These are phyloP conservation scores for Pythium monospermum DNA, from an alignment of 352 stramenopile species.

Conservation along the genomic window DNA sequence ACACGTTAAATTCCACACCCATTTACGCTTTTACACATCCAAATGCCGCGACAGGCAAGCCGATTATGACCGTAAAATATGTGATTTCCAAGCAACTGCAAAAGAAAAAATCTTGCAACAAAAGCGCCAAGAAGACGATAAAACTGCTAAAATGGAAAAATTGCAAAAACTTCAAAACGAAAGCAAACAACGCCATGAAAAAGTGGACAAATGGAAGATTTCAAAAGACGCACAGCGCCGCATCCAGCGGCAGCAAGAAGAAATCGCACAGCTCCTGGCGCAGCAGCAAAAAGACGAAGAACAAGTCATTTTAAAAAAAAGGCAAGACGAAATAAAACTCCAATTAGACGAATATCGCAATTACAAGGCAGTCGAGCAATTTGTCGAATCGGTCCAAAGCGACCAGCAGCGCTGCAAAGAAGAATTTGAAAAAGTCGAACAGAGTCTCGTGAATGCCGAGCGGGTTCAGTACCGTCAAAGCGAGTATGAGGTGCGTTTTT, in stretches of 20 bases:
- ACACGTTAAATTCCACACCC: slow-evolving; percentile 60
- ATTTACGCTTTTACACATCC: slow-evolving; percentile 45
- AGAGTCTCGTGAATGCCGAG: slow-evolving; percentile 51
- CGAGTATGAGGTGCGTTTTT: slow-evolving; percentile 41
- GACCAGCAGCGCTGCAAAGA: slow-evolving; percentile 30
- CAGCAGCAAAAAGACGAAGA: slow-evolving; percentile 37
- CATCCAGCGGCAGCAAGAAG: slow-evolving; percentile 48
- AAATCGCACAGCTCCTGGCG: slow-evolving; percentile 40
- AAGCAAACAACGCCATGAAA: slow-evolving; percentile 33
- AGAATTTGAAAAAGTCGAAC: slow-evolving; percentile 29
- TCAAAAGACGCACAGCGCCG: slow-evolving; percentile 51
- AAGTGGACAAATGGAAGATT: slow-evolving; percentile 45
- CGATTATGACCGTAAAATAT: slow-evolving; percentile 38
- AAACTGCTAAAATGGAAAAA: slow-evolving; percentile 25
- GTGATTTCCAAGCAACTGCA: slow-evolving; percentile 24
- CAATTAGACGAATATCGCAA: slow-evolving; percentile 51
- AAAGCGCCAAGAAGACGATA: slow-evolving; percentile 26
- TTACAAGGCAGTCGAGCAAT: slow-evolving; percentile 30
- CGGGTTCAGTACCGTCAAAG: slow-evolving; percentile 54
- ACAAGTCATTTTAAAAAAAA: slow-evolving; percentile 33
- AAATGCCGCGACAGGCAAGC: slow-evolving; percentile 45
- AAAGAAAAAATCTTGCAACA: slow-evolving; percentile 26
- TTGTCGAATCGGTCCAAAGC: slow-evolving; percentile 36
- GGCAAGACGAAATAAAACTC: slow-evolving; percentile 41
- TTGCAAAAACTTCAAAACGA: slow-evolving; percentile 33